Evolutionary conservation across 345 rosid genomes (phyloP).

Genomic region (Populus davidiana): DNA sequence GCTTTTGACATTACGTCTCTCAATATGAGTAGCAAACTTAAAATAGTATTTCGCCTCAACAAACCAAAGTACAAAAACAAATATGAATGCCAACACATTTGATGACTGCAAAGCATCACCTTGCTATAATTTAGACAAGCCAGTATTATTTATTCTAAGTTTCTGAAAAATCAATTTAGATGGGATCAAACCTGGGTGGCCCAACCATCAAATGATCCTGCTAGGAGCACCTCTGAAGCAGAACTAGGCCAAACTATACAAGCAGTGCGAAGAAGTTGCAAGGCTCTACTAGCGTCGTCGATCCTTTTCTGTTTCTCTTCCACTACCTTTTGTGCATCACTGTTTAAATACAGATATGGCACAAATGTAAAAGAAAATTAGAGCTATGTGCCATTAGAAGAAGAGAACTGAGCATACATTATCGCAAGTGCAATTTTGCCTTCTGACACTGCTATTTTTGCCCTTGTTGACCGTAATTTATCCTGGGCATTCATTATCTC

Average conservation of each 20-base stretch:
- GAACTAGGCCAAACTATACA: conserved; percentile 82
- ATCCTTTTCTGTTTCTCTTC: conserved; percentile 71
- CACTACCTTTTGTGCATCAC: conserved; percentile 67
- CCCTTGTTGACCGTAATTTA: conserved; percentile 73
- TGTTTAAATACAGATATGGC: conserved; percentile 25
- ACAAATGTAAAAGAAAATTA: conserved; percentile 7
- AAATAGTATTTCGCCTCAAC: background rate
- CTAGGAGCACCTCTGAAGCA: conserved; percentile 75
- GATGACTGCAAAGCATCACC: background rate
- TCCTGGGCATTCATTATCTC: conserved; percentile 65
- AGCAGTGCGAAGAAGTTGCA: conserved; percentile 56
- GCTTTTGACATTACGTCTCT: background rate
- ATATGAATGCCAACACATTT: background rate
- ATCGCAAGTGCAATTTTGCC: conserved; percentile 87
- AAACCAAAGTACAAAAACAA: background rate
- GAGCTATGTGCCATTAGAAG: conserved; percentile 1
- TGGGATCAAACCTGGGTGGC: conserved; percentile 60
- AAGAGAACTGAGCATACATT: conserved; percentile 40
- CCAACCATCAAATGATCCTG: conserved; percentile 98
- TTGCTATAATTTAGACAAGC: background rate
- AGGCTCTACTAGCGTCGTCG: conserved; percentile 61
- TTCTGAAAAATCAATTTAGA: background rate
- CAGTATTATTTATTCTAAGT: background rate
- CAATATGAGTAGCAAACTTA: background rate
- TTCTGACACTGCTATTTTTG: conserved; percentile 76